Evolutionary conservation across 2,329 filamentous ascomycete genomes (phyloP), one percentile per base, ranked within the genome.

Genomic region (Pyrenochaeta sp.): DNA sequence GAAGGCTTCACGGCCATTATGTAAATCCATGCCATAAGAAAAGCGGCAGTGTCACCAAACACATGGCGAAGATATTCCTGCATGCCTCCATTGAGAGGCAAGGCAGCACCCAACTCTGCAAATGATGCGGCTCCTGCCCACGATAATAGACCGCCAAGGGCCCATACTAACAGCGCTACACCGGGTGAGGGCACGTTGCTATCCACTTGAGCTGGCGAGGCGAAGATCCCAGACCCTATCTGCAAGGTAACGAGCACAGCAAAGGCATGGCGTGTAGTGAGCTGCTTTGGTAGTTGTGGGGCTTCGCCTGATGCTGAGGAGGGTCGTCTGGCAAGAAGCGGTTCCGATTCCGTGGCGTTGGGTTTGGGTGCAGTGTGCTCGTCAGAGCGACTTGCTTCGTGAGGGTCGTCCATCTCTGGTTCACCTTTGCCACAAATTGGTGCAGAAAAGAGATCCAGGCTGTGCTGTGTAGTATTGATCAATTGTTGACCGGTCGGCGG

Each of bases 21-120:
- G 83, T 86, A 88, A 0, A 85, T 85, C 86, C 86, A 89, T 0
- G 85, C 85, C 5, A 85, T 84, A 4, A 88, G 69, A 61, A 87
- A 88, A n/a, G 85, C 86, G 43, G 82, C 81, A 2, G 84, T 73
- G 44, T 87, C 84, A 27, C 86, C 86, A 56, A 82, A 88, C 30
- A 87, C 82, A 67, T 85, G 81, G 60, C 81, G 79, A 6, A 89
- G 78, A 60, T 86, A 88, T 12, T 85, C 84, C 63, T 88, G 86
- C 41, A 88, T 82, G 14, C 86, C 86, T 4, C 86, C 84, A 78
- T 88, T 85, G 15, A 85, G 82, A 0, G 84, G 85, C 31, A 89
- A 84, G 3, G 85, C 84, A 4, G 85, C 86, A 9, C 86, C 86
- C 11, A 89, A 77, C 73, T 88, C 86, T 0, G 85, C 84, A 70